Evolutionary conservation across 2,329 filamentous ascomycete species (phyloP).

Genomic region (Botrytis pseudocinerea): DNA sequence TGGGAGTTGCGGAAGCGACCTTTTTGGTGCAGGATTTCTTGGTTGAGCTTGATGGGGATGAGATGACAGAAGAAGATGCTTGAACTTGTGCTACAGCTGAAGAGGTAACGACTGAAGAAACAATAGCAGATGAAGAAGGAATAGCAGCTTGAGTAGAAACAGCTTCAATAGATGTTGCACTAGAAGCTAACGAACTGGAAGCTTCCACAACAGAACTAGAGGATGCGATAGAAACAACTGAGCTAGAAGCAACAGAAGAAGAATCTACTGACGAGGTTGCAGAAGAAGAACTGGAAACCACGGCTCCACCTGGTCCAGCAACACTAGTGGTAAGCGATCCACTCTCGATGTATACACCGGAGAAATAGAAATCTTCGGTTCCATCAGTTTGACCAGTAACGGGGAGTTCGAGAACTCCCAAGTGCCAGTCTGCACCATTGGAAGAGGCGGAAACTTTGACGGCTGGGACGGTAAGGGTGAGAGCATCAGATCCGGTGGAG

Average conservation of each 20-base stretch:
- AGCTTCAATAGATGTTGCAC: conserved; percentile 12
- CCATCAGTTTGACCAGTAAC: conserved; percentile 54
- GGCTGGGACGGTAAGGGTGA: conserved; percentile 60
- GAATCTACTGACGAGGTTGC: conserved; percentile 18
- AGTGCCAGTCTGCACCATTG: conserved; percentile 71
- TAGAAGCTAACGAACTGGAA: neutral
- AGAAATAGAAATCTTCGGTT: conserved; percentile 70
- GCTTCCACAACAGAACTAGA: neutral
- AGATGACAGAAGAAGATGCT: neutral
- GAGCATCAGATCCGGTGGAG: conserved; percentile 59
- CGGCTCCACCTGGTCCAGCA: conserved; percentile 40
- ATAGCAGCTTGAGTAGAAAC: conserved; percentile 3
- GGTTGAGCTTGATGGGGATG: neutral
- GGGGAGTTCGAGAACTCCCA: conserved; percentile 67
- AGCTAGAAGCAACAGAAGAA: conserved; percentile 17
- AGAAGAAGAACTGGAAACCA: conserved; percentile 20
- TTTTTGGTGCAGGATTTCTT: conserved; percentile 17
- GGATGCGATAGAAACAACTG: neutral
- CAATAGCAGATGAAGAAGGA: neutral
- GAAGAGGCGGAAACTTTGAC: conserved; percentile 58
- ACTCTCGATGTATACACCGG: conserved; percentile 68
- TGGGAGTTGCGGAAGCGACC: neutral
- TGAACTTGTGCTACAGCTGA: neutral
- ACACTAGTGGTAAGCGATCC: conserved; percentile 48
- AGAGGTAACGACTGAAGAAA: conserved; percentile 6